Conservation (phyloP, 1,284 basidiomycete genomes). For the Boletus mariae region DNA sequence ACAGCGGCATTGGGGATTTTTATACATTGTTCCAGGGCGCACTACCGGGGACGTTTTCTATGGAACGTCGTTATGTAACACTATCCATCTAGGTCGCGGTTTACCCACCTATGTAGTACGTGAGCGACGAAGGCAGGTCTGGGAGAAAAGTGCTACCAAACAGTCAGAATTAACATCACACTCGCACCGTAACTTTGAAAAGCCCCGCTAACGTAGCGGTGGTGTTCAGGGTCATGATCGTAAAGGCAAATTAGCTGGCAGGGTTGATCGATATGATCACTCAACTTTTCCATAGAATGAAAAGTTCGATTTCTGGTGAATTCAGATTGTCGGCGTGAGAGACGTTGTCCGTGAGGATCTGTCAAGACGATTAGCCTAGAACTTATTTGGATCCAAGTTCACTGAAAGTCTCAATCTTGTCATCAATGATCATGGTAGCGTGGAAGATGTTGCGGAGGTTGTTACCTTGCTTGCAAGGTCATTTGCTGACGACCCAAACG, state of each 20-base stretch:
- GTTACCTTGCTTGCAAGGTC: too few relatives aligned
- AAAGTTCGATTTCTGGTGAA: background rate
- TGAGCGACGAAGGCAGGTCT: slow-evolving; percentile 1
- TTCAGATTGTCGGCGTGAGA: too few relatives aligned
- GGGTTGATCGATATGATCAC: background rate
- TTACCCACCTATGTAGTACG: slow-evolving; percentile 6
- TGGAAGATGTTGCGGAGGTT: too few relatives aligned
- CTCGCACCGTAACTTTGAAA: background rate
- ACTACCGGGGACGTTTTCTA: background rate
- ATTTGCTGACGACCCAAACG: too few relatives aligned
- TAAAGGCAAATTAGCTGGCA: background rate
- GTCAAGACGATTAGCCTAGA: background rate
- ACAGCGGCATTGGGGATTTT: background rate
- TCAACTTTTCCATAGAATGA: background rate
- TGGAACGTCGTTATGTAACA: background rate
- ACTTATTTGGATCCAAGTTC: background rate
- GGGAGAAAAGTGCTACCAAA: background rate
- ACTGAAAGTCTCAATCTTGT: background rate
- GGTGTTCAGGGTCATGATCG: background rate
- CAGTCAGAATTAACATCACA: background rate
- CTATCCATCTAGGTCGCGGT: background rate
- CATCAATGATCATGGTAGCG: too few relatives aligned
- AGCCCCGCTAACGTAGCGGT: background rate
- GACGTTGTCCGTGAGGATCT: too few relatives aligned
- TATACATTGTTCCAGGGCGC: too few relatives aligned